These are phyloP conservation scores for Diutina catenulata DNA, from an alignment of 1,139 yeast species.

Conservation along the genomic window DNA sequence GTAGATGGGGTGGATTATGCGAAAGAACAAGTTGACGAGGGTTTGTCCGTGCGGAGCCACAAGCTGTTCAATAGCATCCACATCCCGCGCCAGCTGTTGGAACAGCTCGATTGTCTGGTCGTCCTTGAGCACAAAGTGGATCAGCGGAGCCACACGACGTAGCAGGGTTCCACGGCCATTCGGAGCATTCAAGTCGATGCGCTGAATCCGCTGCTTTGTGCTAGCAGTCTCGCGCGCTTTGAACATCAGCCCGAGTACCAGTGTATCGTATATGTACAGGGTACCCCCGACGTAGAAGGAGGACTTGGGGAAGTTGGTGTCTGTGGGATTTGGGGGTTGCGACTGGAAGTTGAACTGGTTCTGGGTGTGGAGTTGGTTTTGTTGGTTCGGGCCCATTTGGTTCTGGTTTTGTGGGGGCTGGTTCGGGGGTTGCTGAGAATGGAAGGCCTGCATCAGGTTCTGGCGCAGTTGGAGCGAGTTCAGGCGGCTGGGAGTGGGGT, in stretches of 20 bases:
- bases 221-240: conserved; percentile 20
- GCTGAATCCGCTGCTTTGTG: conserved; percentile 4
- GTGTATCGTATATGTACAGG: conserved; percentile 49
- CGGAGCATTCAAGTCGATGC: conserved; percentile 35
- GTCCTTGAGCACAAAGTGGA: conserved; percentile 58
- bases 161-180: conserved; percentile 47
- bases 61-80: conserved; percentile 59
- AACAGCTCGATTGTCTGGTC: conserved; percentile 59
- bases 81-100: conserved; percentile 52
- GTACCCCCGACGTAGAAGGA: conserved; percentile 71
- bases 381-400: too few species aligned
- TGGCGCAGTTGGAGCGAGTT: too few species aligned
- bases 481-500: too few species aligned
- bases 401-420: too few species aligned
- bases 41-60: conserved; percentile 72
- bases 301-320: conserved; percentile 47
- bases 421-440: too few species aligned
- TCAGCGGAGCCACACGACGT: conserved; percentile 54
- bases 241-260: conserved; percentile 42
- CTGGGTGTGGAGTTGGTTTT: too few species aligned
- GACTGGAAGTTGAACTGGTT: too few species aligned
- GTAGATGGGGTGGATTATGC: conserved; percentile 68
- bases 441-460: too few species aligned
- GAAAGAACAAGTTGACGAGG: conserved; percentile 57
- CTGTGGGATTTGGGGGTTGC: too few species aligned